These are phyloP conservation scores for Aschersonia sp. DNA, from an alignment of 2,329 filamentous ascomycete species.

Conservation along the genomic window DNA sequence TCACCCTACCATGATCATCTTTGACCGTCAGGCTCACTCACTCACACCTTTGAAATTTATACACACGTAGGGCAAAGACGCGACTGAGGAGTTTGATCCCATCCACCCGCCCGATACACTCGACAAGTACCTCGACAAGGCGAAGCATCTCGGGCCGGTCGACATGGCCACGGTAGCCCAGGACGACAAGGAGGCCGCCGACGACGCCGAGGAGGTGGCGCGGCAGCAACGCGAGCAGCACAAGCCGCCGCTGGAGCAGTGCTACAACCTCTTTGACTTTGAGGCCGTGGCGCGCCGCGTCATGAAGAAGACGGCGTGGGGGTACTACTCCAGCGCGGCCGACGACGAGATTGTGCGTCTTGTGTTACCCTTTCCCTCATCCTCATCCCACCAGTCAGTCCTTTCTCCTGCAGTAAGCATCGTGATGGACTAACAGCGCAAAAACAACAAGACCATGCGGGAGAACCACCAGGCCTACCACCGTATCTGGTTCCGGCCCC, in stretches of 20 bases:
- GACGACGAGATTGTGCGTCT: conserved; percentile 27
- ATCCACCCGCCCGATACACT: conserved; percentile 82
- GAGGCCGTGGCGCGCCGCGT: conserved; percentile 78
- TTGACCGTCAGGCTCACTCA: neutral
- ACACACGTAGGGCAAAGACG: conserved; percentile 59
- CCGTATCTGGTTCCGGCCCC: conserved; percentile 92
- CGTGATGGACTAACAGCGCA: too few species aligned
- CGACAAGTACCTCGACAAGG: conserved; percentile 67
- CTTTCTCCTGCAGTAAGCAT: too few species aligned
- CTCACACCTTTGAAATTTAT: too few species aligned
- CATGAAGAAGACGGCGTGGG: conserved; percentile 97
- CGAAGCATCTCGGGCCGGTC: conserved; percentile 79
- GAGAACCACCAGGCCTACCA: conserved; percentile 96
- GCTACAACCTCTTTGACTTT: conserved; percentile 92
- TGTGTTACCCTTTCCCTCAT: neutral
- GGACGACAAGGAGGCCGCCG: conserved; percentile 56
- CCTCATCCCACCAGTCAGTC: neutral
- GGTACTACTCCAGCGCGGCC: conserved; percentile 89
- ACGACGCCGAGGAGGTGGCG: conserved; percentile 42
- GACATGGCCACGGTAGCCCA: conserved; percentile 71
- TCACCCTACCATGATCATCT: neutral
- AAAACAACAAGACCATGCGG: conserved; percentile 55
- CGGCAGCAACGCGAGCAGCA: conserved; percentile 58
- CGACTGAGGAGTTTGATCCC: conserved; percentile 81
- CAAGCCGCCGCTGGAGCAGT: conserved; percentile 73